These are phyloP conservation scores for Aureobasidium sp. DNA, from an alignment of 2,329 filamentous ascomycete species.

Conservation along the genomic window DNA sequence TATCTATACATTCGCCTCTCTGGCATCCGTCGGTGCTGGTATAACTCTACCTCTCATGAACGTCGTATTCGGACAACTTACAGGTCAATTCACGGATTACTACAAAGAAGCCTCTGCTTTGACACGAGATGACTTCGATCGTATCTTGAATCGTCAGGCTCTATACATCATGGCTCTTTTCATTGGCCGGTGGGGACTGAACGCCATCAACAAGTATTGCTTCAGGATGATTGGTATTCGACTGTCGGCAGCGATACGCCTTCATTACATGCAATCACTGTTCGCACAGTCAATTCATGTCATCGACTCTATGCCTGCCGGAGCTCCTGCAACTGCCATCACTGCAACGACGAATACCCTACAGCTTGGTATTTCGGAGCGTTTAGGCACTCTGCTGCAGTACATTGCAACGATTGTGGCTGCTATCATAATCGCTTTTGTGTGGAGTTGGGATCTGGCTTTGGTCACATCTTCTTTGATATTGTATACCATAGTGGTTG, in stretches of 20 bases:
- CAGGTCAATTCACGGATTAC: conserved; percentile 55
- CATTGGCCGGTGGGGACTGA: conserved; percentile 54
- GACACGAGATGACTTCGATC: conserved; percentile 26
- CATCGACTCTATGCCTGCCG: conserved; percentile 56
- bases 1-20: not conserved
- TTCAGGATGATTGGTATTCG: conserved; percentile 60
- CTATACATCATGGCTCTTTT: conserved; percentile 56
- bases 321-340: conserved; percentile 57
- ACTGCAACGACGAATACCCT: conserved; percentile 60
- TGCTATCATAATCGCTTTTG: conserved; percentile 60
- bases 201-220: conserved; percentile 57
- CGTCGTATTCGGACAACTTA: conserved; percentile 56
- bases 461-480: conserved; percentile 57
- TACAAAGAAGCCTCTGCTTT: conserved; percentile 35
- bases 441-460: conserved; percentile 55
- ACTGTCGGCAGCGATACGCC: conserved; percentile 55
- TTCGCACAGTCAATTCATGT: conserved; percentile 56
- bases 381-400: conserved; percentile 59
- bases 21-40: conserved; percentile 46
- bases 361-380: conserved; percentile 62
- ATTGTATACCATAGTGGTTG: conserved; percentile 38
- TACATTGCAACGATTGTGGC: conserved; percentile 60
- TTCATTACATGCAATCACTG: conserved; percentile 53
- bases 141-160: conserved; percentile 46
- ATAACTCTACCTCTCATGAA: conserved; percentile 57